A percentile compares a stretch with the other conserved stretches of the same genome.
Evolutionary conservation across 495 filamentous ascomycete genomes (phyloP).

Genomic region (Parmelia sp.): DNA sequence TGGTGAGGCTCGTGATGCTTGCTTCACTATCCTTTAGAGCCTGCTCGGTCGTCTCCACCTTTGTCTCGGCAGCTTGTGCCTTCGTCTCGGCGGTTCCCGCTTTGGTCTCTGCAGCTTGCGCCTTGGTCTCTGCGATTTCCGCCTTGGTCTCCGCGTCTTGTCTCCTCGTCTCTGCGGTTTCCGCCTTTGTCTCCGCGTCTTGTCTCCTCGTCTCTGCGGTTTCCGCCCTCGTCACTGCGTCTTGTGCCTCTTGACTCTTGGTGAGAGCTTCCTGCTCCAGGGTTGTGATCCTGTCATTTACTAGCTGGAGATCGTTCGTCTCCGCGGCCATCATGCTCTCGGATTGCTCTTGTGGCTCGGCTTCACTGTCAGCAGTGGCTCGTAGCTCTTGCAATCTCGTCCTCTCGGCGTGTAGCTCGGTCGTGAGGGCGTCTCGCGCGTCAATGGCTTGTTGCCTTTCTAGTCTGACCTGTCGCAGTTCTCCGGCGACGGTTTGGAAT

Average conservation of each 20-base stretch:
- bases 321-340: neutral
- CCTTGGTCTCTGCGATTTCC: too few species aligned
- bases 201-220: neutral
- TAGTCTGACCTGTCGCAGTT: neutral
- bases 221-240: neutral
- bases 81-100: too few species aligned
- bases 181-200: too few species aligned
- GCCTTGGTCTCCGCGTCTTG: too few species aligned
- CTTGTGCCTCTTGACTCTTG: neutral
- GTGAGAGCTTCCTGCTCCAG: neutral
- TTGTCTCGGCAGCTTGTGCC: too few species aligned
- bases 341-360: neutral
- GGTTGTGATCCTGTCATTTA: neutral
- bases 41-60: too few species aligned
- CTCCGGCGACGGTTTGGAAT: neutral
- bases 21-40: too few species aligned
- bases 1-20: too few species aligned
- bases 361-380: neutral
- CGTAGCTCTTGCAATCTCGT: neutral
- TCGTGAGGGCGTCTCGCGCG: neutral
- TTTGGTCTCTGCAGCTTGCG: too few species aligned
- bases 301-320: neutral
- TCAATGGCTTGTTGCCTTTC: neutral
- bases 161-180: too few species aligned
- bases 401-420: neutral